A percentile compares a stretch with the other conserved stretches of the same genome.
Conservation (phyloP, 148 eudicot species). For the Agrostemma githago region DNA sequence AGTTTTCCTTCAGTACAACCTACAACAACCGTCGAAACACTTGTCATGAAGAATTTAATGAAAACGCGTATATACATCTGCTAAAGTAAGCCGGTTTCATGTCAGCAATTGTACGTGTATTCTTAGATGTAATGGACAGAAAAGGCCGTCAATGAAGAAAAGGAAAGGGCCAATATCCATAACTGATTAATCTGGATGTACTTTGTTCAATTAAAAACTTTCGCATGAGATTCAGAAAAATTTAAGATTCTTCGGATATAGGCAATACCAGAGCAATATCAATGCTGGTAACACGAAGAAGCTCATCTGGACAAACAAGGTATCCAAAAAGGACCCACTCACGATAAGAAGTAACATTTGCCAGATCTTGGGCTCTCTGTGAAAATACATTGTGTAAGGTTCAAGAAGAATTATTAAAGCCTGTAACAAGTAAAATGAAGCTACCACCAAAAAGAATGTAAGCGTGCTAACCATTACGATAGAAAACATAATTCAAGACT, state of each 20-base stretch:
- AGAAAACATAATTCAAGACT: constrained; percentile 13
- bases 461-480: background rate
- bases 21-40: constrained; percentile 30
- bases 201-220: background rate
- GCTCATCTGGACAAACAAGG: constrained; percentile 99
- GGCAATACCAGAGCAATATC: constrained; percentile 87
- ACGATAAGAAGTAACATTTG: constrained; percentile 89
- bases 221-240: background rate
- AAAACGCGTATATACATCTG: background rate
- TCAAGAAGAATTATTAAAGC: background rate
- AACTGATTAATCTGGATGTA: constrained; percentile 1
- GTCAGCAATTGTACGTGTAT: background rate
- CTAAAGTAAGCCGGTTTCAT: background rate
- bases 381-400: constrained; percentile 18
- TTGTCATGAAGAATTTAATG: background rate
- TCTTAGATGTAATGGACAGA: background rate
- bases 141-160: background rate
- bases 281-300: constrained; percentile 96
- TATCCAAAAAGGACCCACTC: constrained; percentile 98
- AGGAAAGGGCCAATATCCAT: background rate
- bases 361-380: constrained; percentile 99
- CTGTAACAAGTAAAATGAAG: background rate
- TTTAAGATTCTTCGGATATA: background rate
- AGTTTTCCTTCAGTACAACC: constrained; percentile 92
- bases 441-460: background rate